Conservation (phyloP, 352 stramenopile genomes). For the Elongisporangium undulatum region DNA sequence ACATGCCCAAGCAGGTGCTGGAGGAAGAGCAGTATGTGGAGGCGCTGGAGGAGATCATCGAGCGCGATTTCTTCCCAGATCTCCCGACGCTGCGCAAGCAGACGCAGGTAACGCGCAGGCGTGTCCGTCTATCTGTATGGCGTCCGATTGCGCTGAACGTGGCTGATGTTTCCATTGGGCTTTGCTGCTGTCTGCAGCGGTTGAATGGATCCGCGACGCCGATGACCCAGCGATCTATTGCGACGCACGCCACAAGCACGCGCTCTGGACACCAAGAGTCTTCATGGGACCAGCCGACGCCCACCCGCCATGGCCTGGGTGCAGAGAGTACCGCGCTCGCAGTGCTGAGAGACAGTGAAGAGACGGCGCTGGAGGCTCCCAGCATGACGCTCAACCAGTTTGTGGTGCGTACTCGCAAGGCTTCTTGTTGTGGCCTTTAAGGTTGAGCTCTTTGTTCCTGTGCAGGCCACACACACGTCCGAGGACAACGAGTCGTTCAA, state of each 20-base stretch:
- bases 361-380: conserved; percentile 1
- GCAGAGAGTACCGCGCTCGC: background rate
- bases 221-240: background rate
- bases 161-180: background rate
- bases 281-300: conserved; percentile 65
- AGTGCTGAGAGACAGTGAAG: background rate
- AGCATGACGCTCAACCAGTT: conserved; percentile 68
- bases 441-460: background rate
- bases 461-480: conserved; percentile 70
- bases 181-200: background rate
- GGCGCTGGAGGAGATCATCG: conserved; percentile 70
- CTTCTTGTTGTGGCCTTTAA: background rate
- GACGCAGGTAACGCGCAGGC: conserved; percentile 28
- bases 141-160: background rate
- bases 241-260: background rate
- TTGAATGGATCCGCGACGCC: conserved; percentile 1
- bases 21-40: conserved; percentile 83
- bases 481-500: conserved; percentile 83
- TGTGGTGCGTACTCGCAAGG: conserved; percentile 26
- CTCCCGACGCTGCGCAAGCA: conserved; percentile 51
- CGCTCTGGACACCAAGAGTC: conserved; percentile 8
- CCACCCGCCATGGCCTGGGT: conserved; percentile 7
- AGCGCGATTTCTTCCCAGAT: conserved; percentile 87
- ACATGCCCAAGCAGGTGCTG: conserved; percentile 47
- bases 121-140: background rate